phyloP scores from a whole-genome alignment of 495 filamentous ascomycete genomes.

The Hypoxylon lienhwacheense region DNA sequence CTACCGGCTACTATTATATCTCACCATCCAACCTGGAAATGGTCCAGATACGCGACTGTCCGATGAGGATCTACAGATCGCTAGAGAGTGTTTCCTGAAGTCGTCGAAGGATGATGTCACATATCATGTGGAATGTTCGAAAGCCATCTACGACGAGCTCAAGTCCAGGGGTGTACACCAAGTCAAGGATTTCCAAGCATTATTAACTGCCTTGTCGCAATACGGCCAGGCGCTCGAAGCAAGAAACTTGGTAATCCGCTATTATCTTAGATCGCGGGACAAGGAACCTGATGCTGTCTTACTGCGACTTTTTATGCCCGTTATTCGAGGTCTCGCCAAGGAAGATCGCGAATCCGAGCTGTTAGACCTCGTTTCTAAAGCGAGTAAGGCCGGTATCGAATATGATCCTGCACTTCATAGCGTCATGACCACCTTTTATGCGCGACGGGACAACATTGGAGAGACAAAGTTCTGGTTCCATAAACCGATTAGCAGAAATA shows the following conservation, averaged over 20 bases:
- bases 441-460: slow-evolving; percentile 50
- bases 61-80: slow-evolving; percentile 54
- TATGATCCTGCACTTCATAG: slow-evolving; percentile 47
- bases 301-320: slow-evolving; percentile 52
- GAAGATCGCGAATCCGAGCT: slow-evolving; percentile 63
- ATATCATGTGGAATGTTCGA: slow-evolving; percentile 58
- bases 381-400: slow-evolving; percentile 37
- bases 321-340: slow-evolving; percentile 67
- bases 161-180: slow-evolving; percentile 26
- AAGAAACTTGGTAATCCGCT: slow-evolving; percentile 51
- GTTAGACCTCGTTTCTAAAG: slow-evolving; percentile 42
- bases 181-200: slow-evolving; percentile 49
- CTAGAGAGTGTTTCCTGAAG: slow-evolving; percentile 41
- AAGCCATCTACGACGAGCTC: slow-evolving; percentile 58
- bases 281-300: slow-evolving; percentile 34
- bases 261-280: slow-evolving; percentile 31
- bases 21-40: slow-evolving; percentile 46
- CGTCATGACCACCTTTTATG: slow-evolving; percentile 57
- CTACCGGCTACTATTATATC: slow-evolving; percentile 59
- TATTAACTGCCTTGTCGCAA: slow-evolving; percentile 58
- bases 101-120: slow-evolving; percentile 45
- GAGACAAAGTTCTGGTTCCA: slow-evolving; percentile 67
- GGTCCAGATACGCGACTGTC: slow-evolving; percentile 49
- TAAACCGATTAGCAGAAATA: slow-evolving; percentile 51
- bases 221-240: slow-evolving; percentile 65